Base-by-base conservation (phyloP, 306 rosid genomes). In the Ochetophila trinervis region DNA sequence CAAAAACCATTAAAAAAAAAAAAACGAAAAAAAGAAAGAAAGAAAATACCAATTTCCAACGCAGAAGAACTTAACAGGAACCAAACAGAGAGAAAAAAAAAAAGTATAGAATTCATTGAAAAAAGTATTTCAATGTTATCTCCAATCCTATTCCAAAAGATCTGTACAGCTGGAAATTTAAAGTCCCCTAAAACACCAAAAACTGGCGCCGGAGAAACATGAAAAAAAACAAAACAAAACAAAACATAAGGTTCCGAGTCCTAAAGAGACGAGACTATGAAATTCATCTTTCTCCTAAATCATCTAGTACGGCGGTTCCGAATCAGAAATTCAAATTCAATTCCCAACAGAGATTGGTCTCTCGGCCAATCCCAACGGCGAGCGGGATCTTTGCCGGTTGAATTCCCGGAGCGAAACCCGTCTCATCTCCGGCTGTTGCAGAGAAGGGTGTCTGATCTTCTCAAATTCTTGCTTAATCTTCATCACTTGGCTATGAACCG, bases 381-480 rank as follows among this genome's bases (percentile, higher is more conserved):
- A 91, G 5, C 78, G 93, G 16, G 91, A 79, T 2, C 87, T 81
- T 72, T 72, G 82, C 40, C 82, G 61, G 0, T 30, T 55, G 19
- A 78, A 65, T 49, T 82, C 82, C 12, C 81, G 82, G 45, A 76
- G 74, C 32, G 79, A 68, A 48, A 63, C 71, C 34, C 79, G 82
- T 32, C 80, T 80, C 74, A 78, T 68, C 40, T 91, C 82, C 1
- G 77, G 60, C 53, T 72, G 80, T 65, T 83, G 73, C 12, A 91
- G 80, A 0, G 95, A 86, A 2, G 96, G 95, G 17, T 86, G 87
- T 57, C 76, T 83, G 64, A 72, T 72, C 62, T 74, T 88, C 86
- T 88, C 96, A 0, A 78, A 79, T 72, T 91, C 97, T 66, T 73
- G 60, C 83, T 86, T 91, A n/a, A 91, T 83, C 71, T 86, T 91